phyloP scores from a whole-genome alignment of 306 rosid genomes.

The Malus domestica region DNA sequence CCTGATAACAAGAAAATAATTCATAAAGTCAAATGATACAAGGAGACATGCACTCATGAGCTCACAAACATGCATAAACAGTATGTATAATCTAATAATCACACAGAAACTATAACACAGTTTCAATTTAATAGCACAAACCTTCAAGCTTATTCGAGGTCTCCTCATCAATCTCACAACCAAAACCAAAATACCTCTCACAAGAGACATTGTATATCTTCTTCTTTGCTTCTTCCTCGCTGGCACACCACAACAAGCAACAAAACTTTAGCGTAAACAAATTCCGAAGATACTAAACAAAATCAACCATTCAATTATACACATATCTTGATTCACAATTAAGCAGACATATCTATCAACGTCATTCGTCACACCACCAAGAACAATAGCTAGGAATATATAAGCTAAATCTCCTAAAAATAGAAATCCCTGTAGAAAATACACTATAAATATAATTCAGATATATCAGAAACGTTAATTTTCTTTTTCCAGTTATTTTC shows the following conservation, averaged over 20 bases:
- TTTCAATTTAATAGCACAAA: background rate
- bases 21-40: background rate
- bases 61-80: background rate
- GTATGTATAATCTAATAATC: background rate
- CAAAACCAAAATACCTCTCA: conserved; percentile 88
- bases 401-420: background rate
- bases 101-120: background rate
- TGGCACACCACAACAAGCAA: conserved; percentile 7
- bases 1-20: conserved; percentile 28
- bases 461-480: background rate
- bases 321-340: background rate
- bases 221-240: conserved; percentile 90
- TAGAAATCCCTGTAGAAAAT: background rate
- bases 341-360: background rate
- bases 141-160: conserved; percentile 91
- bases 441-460: background rate
- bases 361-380: background rate
- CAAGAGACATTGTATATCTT: conserved; percentile 86
- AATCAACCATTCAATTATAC: background rate
- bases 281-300: background rate
- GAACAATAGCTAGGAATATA: background rate
- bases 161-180: conserved; percentile 89
- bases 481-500: background rate
- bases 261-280: background rate
- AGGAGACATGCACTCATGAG: background rate